Conservation (phyloP, 2,329 filamentous ascomycete genomes). For the Phyllosticta paracitricarpa region DNA sequence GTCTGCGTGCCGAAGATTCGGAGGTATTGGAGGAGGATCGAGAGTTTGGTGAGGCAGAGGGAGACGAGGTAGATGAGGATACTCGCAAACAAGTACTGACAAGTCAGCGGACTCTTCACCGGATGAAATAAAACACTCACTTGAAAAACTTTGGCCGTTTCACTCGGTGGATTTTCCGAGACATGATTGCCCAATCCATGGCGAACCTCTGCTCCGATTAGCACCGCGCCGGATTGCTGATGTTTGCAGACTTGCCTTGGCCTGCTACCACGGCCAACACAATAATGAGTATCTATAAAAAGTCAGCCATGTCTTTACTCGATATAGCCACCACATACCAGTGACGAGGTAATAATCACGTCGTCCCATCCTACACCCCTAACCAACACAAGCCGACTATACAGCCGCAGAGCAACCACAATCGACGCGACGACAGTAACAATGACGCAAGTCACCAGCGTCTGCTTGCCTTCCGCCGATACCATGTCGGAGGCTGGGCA, state of each 20-base stretch:
- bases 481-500: not conserved
- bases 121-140: not conserved
- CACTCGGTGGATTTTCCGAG: not conserved
- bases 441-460: not conserved
- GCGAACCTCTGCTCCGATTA: not conserved
- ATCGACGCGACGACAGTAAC: not conserved
- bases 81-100: slow-evolving; percentile 19
- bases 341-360: not conserved
- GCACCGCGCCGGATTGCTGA: not conserved
- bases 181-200: not conserved
- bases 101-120: not conserved
- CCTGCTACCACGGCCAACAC: not conserved
- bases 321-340: not conserved
- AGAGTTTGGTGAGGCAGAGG: slow-evolving; percentile 23
- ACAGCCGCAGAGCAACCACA: not conserved
- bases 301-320: not conserved
- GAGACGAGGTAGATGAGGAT: slow-evolving; percentile 25
- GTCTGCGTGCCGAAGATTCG: slow-evolving; percentile 21
- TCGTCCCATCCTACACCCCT: slow-evolving; percentile 1
- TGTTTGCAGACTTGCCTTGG: not conserved
- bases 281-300: not conserved
- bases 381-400: not conserved
- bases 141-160: not conserved
- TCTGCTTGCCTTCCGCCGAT: not conserved
- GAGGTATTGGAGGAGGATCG: slow-evolving; percentile 25